Evolutionary conservation across 208 protist genomes (phyloP), one percentile per base, ranked within the genome.

Genomic region (Leishmania martiniquensis): DNA sequence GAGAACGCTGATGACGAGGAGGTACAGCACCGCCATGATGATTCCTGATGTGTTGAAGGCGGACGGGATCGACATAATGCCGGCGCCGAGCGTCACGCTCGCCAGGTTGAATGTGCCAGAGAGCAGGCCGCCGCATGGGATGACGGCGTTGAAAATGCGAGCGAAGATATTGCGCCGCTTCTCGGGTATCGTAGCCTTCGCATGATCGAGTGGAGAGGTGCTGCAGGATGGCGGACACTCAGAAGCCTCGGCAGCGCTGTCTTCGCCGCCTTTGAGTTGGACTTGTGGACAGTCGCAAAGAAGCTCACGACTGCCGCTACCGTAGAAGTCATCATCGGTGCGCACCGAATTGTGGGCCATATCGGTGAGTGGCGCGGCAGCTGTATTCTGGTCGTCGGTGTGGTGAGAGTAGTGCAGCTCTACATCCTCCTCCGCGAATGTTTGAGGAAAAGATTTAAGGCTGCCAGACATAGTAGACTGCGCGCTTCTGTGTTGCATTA

Each of bases 61-160:
- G 29, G 78, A 90, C 15, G 91, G 91, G 13, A 95, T 82, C 4
- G 89, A 89, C n/a, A 95, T 84, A 72, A 93, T 91, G 37, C 89
- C 89, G 12, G 82, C 91, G 20, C 91, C 89, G 17, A 95, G 86
- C 22, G 91, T 95, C 51, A 86, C 80, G 59, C 71, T 83, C 15
- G 81, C 82, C 2, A 95, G 77, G 71, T 89, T 95, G 74, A 95
- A 87, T 5, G 77, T 54, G 52, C 66, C 73, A 4, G 86, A 83
- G 25, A 89, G 67, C 22, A 92, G 20, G 22, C 89, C 87, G 4
- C 91, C 89, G 57, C 79, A 55, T 9, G 89, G 87, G 29, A 93
- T 81, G 62, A 93, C 60, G 32, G 45, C 39, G 37, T 74, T 54
- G 37, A 86, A 70, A 62, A 72, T 34, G 20, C 71, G 79, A 42